phyloP scores from a whole-genome alignment of 2,329 filamentous ascomycete genomes.

The Cadophora malorum region DNA sequence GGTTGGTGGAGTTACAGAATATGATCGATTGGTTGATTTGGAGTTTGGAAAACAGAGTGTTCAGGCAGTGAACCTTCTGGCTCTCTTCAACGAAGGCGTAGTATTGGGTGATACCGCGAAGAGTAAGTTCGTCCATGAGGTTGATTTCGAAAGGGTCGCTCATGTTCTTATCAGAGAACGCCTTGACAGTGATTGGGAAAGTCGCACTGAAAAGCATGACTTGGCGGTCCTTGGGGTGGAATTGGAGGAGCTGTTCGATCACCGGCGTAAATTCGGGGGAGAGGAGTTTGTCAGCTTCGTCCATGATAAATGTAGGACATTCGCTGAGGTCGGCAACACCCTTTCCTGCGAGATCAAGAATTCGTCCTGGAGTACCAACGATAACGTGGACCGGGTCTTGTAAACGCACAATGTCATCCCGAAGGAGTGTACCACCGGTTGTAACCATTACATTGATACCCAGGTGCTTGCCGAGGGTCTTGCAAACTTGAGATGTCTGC shows the following conservation, averaged over 20 bases:
- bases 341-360: slow-evolving; percentile 95
- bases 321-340: slow-evolving; percentile 94
- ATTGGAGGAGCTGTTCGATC: slow-evolving; percentile 93
- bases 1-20: slow-evolving; percentile 99
- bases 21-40: slow-evolving; percentile 99
- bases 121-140: slow-evolving; percentile 97
- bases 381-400: slow-evolving; percentile 96
- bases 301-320: slow-evolving; percentile 99
- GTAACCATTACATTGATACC: slow-evolving; percentile 99
- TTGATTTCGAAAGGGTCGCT: slow-evolving; percentile 96
- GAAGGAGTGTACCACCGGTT: slow-evolving; percentile 91
- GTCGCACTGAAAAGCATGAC: slow-evolving; percentile 99
- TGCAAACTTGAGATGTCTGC: slow-evolving; percentile 99
- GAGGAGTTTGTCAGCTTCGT: slow-evolving; percentile 97
- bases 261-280: slow-evolving; percentile 97
- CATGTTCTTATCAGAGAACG: slow-evolving; percentile 99
- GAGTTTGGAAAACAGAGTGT: slow-evolving; percentile 97
- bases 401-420: slow-evolving; percentile 95
- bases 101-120: slow-evolving; percentile 98
- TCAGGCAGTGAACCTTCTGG: slow-evolving; percentile 98
- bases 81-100: slow-evolving; percentile 99
- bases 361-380: slow-evolving; percentile 94
- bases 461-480: slow-evolving; percentile 95
- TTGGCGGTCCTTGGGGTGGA: slow-evolving; percentile 96
- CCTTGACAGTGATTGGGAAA: slow-evolving; percentile 95